Base-by-base conservation (phyloP, 306 rosid genomes). In the Begonia peltatifolia region DNA sequence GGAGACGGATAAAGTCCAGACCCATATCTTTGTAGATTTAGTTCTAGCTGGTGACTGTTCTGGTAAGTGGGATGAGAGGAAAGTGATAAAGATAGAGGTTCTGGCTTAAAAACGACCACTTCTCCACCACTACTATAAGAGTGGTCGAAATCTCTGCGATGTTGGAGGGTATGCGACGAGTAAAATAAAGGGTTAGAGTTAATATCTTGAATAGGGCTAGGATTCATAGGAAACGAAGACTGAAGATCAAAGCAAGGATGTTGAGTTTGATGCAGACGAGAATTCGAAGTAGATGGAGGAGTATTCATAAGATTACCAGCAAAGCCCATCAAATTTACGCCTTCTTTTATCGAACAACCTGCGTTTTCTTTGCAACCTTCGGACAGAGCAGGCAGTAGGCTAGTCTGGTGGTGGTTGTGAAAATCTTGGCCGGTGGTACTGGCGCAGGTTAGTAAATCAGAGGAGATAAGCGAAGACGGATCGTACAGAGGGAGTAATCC, bases 1-100 rank as follows among this genome's bases (percentile, higher is more conserved):
- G 25, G 23, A 1, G 15, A 11, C 22, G 67, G 61, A 47, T 61
- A 68, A 52, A 72, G 50, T 11, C 61, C 47, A 43, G 82, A 57
- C 42, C 76, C 83, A 53, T 63, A 73, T 50, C 75, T 55, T 60
- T 71, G 81, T 10, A 74, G 82, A 56, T 68, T 78, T 25, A 68
- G 59, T 62, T 67, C 77, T 5, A 67, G 62, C 6, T 70, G 78
- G 1, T 59, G 73, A 50, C 14, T 53, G 56, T 52, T 46, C 8
- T 42, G 53, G 46, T 56, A 59, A 10, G 50, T 17, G 47, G 74
- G 55, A 2, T 66, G 71, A 35, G 87, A 77, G 22, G 96, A 87
- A 0, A 87, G 80, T 2, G 96, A 84, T 11, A 87, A 55, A 44
- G 94, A 79, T 47, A 87, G 74, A 0, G 94, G 83, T 46, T 81